Evolutionary conservation across 2,329 filamentous ascomycete species (phyloP).

Genomic region (Emmonsiellopsis sp.): DNA sequence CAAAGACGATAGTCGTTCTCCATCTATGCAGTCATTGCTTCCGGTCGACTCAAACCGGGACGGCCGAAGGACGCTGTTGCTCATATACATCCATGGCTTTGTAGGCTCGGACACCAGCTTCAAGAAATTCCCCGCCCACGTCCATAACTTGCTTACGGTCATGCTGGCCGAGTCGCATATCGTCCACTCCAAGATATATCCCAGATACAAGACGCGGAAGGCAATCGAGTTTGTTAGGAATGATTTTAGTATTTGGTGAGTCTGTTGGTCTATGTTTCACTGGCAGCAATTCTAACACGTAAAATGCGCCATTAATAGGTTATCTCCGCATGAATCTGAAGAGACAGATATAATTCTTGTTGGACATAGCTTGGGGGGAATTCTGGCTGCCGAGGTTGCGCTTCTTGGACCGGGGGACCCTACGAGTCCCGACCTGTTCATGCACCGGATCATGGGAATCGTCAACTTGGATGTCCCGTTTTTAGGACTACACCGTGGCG

Average conservation of each 20-base stretch:
- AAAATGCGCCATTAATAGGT: conserved; percentile 34
- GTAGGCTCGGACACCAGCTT: conserved; percentile 85
- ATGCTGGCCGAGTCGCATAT: conserved; percentile 63
- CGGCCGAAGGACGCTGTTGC: conserved; percentile 48
- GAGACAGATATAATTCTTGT: conserved; percentile 72
- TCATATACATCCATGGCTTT: conserved; percentile 85
- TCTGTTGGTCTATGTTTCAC: background rate
- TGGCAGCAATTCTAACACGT: background rate
- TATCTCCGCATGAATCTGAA: conserved; percentile 64
- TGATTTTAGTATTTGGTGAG: conserved; percentile 69
- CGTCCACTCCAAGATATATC: conserved; percentile 66
- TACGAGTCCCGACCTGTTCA: conserved; percentile 38
- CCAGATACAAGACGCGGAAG: conserved; percentile 34
- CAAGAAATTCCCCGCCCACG: conserved; percentile 75
- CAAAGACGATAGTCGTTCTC: conserved; percentile 14
- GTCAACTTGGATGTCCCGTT: conserved; percentile 81
- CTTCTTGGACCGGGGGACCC: conserved; percentile 42
- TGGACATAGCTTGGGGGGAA: conserved; percentile 84
- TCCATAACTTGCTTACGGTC: conserved; percentile 64
- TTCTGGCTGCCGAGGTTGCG: conserved; percentile 70
- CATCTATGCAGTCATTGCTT: conserved; percentile 23
- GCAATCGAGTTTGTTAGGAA: conserved; percentile 59
- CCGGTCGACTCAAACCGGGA: conserved; percentile 19
- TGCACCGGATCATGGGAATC: conserved; percentile 69
- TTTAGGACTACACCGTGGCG: conserved; percentile 78